Percentiles rank a stretch among this genome's conserved stretches.
Evolutionary conservation across 371 early-diverging fungal species (phyloP).

Genomic region (Batkoa obscura): DNA sequence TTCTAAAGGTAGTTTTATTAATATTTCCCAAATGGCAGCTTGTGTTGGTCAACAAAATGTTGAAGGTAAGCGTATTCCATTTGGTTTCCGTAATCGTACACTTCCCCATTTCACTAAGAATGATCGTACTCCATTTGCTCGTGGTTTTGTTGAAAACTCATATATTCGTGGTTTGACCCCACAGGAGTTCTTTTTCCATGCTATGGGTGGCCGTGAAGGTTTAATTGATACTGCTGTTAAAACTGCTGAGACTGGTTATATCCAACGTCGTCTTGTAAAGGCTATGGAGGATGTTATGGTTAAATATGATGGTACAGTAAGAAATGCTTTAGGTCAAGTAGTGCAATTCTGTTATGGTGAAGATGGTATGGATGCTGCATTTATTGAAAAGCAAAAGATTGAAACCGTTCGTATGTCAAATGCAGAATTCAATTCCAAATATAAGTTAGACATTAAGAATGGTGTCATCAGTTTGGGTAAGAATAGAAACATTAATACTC

Average conservation of each 20-base stretch:
- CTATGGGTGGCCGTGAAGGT: constrained; percentile 99
- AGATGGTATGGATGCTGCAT: constrained; percentile 95
- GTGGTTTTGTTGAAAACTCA: constrained; percentile 98
- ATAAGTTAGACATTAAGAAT: constrained; percentile 55
- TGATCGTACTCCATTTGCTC: constrained; percentile 91
- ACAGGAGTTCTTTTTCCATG: constrained; percentile 99
- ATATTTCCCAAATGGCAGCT: constrained; percentile 98
- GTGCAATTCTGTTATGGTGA: constrained; percentile 97
- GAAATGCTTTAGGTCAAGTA: constrained; percentile 84
- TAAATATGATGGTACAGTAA: constrained; percentile 95
- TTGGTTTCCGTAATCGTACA: constrained; percentile 90
- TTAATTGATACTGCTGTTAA: constrained; percentile 98
- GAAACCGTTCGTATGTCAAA: constrained; percentile 43
- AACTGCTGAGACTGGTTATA: constrained; percentile 99
- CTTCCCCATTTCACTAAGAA: constrained; percentile 98
- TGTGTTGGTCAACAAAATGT: constrained; percentile 99
- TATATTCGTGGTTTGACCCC: constrained; percentile 96
- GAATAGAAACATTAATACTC: constrained; percentile 11
- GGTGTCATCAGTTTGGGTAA: constrained; percentile 37
- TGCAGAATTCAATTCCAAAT: constrained; percentile 52
- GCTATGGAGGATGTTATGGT: constrained; percentile 97
- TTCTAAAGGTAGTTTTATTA: constrained; percentile 97
- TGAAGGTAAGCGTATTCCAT: constrained; percentile 98
- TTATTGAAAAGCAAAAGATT: constrained; percentile 74
- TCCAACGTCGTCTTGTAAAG: constrained; percentile 98